Conservation (phyloP, 1,139 yeast species). For the Saccharomycopsis hybrid region DNA sequence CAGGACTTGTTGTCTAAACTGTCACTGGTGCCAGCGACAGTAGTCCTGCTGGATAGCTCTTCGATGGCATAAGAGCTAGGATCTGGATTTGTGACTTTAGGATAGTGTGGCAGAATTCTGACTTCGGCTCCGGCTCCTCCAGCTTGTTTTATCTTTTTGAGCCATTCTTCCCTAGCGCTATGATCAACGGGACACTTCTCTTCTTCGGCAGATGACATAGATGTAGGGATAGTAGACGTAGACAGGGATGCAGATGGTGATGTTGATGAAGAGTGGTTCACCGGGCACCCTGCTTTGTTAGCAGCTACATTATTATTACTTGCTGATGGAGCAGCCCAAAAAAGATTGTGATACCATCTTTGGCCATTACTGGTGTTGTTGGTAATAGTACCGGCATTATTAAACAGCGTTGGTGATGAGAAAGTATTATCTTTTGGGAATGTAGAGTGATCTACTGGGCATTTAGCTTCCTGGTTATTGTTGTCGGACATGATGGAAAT, state of each 20-base stretch:
- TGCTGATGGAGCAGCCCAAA: constrained; percentile 9
- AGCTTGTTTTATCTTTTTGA: constrained; percentile 29
- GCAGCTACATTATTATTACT: background rate
- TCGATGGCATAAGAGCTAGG: constrained; percentile 3
- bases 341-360: constrained; percentile 1
- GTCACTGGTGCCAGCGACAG: constrained; percentile 35
- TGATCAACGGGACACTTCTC: constrained; percentile 65
- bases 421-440: too few relatives aligned
- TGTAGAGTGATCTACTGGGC: constrained; percentile 13
- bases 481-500: background rate
- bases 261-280: background rate
- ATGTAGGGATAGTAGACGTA: too few relatives aligned
- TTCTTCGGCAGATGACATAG: too few relatives aligned
- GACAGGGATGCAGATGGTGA: too few relatives aligned
- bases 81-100: background rate
- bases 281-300: constrained; percentile 9
- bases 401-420: too few relatives aligned
- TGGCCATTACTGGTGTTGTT: background rate
- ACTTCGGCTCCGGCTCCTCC: constrained; percentile 1
- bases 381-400: background rate
- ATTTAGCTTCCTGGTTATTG: background rate
- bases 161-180: constrained; percentile 52
- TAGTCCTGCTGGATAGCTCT: constrained; percentile 27
- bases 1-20: constrained; percentile 36
- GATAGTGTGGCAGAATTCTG: background rate